phyloP scores from a whole-genome alignment of 306 rosid species.

The Quercus alba region DNA sequence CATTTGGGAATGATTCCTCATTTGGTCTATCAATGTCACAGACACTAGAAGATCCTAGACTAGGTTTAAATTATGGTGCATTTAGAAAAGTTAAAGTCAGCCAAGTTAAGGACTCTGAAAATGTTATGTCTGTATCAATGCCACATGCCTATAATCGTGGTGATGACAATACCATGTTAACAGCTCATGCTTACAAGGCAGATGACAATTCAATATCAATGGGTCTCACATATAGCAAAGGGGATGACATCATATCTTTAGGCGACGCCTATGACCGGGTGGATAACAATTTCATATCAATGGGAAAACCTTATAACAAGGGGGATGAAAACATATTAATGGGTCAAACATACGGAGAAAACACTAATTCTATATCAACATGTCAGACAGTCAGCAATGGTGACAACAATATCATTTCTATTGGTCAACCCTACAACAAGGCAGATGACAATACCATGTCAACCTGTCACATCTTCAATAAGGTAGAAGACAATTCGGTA shows the following conservation, averaged over 20 bases:
- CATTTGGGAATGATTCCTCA: slow-evolving; percentile 43
- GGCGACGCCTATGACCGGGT: slow-evolving; percentile 41
- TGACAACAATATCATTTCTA: slow-evolving; percentile 39
- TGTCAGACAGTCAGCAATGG: slow-evolving; percentile 34
- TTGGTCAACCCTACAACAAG: slow-evolving; percentile 46
- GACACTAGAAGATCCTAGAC: slow-evolving; percentile 49
- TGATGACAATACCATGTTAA: slow-evolving; percentile 26
- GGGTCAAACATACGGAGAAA: slow-evolving; percentile 34
- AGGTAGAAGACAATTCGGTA: slow-evolving; percentile 30
- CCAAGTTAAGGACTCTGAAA: slow-evolving; percentile 73
- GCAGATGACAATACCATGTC: slow-evolving; percentile 29
- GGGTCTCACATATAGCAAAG: slow-evolving; percentile 45
- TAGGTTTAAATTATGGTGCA: slow-evolving; percentile 48
- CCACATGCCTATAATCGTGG: slow-evolving; percentile 41
- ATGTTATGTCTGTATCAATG: slow-evolving; percentile 31
- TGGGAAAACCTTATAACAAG: slow-evolving; percentile 45
- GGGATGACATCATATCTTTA: slow-evolving; percentile 34
- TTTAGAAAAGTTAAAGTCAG: slow-evolving; percentile 66
- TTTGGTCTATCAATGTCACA: slow-evolving; percentile 57
- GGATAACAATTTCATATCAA: slow-evolving; percentile 43
- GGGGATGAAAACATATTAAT: slow-evolving; percentile 21
- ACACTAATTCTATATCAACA: slow-evolving; percentile 26
- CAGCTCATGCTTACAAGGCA: slow-evolving; percentile 24
- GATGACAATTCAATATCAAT: slow-evolving; percentile 35
- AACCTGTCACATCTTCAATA: slow-evolving; percentile 38